These are phyloP conservation scores for Kewa caespitosa DNA, from an alignment of 179 eudicot species.

Conservation along the genomic window DNA sequence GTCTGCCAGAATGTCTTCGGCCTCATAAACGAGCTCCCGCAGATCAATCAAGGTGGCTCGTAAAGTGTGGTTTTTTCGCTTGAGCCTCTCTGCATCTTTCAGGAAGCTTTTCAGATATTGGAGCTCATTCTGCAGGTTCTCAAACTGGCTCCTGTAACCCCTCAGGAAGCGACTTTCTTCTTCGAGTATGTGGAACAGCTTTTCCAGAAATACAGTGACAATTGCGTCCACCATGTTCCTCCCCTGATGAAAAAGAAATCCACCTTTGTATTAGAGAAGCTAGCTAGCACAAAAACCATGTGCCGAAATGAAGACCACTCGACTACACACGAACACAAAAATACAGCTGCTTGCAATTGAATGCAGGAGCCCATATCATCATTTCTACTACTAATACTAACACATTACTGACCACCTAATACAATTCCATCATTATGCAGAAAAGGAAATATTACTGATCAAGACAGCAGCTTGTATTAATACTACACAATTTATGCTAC, in stretches of 20 bases:
- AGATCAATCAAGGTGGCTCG: slow-evolving; percentile 27
- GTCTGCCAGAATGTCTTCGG: slow-evolving; percentile 50
- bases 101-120: slow-evolving; percentile 45
- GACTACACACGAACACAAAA: no score
- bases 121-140: slow-evolving; percentile 42
- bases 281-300: background rate
- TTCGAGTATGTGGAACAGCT: slow-evolving; percentile 33
- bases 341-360: background rate
- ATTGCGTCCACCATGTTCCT: slow-evolving; percentile 53
- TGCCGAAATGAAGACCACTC: background rate
- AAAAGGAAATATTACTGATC: no score
- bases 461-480: no score
- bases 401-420: no score
- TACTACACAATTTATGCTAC: no score
- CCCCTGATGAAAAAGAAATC: slow-evolving; percentile 4
- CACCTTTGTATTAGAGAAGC: background rate
- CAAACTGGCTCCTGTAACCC: slow-evolving; percentile 36
- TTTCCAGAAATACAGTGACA: slow-evolving; percentile 43
- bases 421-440: no score
- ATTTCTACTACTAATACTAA: no score
- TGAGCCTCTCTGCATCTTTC: slow-evolving; percentile 53
- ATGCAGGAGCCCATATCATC: background rate
- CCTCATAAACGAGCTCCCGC: slow-evolving; percentile 45
- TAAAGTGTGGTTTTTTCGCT: slow-evolving; percentile 38
- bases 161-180: slow-evolving; percentile 33